Percentiles rank a stretch among this genome's conserved stretches.
phyloP scores from a whole-genome alignment of 2,329 filamentous ascomycete genomes.

The Teratosphaeria epicoccoides region DNA sequence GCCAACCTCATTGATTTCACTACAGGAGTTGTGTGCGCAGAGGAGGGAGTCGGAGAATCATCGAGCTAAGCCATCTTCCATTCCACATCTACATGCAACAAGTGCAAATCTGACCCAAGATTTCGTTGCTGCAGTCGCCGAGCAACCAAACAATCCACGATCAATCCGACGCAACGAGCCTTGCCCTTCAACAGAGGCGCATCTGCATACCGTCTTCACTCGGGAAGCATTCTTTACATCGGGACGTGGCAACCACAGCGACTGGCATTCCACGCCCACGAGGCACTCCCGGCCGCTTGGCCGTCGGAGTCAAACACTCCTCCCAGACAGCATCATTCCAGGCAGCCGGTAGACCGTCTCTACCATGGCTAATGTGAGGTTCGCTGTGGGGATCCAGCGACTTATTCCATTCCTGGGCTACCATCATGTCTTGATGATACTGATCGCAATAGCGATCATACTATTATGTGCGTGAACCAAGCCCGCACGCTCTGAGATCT shows the following conservation, averaged over 20 bases:
- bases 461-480: constrained; percentile 81
- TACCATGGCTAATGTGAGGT: constrained; percentile 40
- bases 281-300: constrained; percentile 11
- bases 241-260: not conserved
- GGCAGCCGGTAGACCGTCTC: constrained; percentile 27
- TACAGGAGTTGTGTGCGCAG: not conserved
- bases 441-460: constrained; percentile 89
- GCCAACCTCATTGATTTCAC: constrained; percentile 1
- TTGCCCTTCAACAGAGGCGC: not conserved
- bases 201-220: not conserved
- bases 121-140: not conserved
- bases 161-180: not conserved
- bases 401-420: constrained; percentile 54
- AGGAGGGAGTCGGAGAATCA: not conserved
- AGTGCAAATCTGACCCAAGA: not conserved
- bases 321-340: constrained; percentile 8
- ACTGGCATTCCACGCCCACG: constrained; percentile 7
- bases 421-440: constrained; percentile 90
- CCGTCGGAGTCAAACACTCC: constrained; percentile 7
- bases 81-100: not conserved
- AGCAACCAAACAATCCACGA: not conserved
- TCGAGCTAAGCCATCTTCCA: not conserved
- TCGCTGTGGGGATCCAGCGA: constrained; percentile 43
- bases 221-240: not conserved
- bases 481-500: too few relatives aligned